Evolutionary conservation across 2,329 filamentous ascomycete species (phyloP).

Genomic region (Hypoxylon sp.): DNA sequence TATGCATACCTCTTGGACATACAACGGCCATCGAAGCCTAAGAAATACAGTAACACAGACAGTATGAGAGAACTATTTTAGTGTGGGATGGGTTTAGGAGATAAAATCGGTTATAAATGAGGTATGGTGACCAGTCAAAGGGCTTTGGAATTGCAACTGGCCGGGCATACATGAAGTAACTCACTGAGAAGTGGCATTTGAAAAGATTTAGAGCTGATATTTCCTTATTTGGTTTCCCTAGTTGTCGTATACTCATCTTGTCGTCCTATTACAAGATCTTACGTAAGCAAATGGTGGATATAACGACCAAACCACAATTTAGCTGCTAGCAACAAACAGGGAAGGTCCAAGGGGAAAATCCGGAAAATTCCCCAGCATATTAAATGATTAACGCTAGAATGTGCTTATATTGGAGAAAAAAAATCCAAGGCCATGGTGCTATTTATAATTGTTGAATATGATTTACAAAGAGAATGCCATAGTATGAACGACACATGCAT

Average conservation of each 20-base stretch:
- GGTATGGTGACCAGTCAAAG: no score
- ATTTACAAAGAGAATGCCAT: neutral
- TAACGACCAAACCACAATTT: neutral
- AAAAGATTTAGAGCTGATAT: no score
- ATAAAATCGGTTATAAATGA: no score
- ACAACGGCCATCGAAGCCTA: no score
- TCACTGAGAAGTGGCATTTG: no score
- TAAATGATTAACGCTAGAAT: neutral
- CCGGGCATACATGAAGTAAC: no score
- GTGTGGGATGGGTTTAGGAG: no score
- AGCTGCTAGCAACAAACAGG: slow-evolving; percentile 2
- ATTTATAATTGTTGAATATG: neutral
- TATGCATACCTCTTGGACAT: no score
- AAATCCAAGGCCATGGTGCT: neutral
- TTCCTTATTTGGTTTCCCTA: no score
- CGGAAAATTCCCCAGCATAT: neutral
- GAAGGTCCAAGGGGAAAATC: neutral
- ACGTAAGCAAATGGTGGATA: neutral
- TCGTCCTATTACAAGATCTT: neutral
- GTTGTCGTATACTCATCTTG: neutral
- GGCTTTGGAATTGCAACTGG: no score
- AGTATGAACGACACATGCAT: neutral
- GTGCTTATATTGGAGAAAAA: neutral
- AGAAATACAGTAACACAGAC: no score
- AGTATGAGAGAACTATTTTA: no score